Conservation (phyloP, 2,329 filamentous ascomycete species). For the Penicillium sp. region DNA sequence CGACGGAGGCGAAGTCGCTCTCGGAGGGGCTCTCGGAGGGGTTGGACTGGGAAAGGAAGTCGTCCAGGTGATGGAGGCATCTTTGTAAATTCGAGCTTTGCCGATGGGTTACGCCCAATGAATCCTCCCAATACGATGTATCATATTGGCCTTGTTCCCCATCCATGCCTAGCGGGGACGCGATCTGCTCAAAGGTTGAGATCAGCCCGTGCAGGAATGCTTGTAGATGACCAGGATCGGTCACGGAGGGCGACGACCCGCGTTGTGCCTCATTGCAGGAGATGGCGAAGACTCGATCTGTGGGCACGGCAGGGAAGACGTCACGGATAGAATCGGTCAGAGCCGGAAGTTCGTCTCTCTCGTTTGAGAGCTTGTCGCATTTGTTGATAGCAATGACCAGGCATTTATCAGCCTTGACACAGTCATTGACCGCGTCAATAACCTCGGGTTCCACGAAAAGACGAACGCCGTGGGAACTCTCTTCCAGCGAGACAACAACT, state of each 20-base stretch:
- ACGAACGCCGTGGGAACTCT: conserved; percentile 28
- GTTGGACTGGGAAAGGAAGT: conserved; percentile 64
- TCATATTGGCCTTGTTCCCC: conserved; percentile 46
- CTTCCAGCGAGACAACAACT: conserved; percentile 73
- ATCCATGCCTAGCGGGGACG: conserved; percentile 37
- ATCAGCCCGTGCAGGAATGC: conserved; percentile 66
- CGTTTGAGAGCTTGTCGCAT: conserved; percentile 48
- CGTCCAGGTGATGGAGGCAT: conserved; percentile 69
- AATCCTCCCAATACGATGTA: conserved; percentile 71
- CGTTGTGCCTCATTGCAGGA: conserved; percentile 66
- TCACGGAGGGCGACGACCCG: conserved; percentile 5
- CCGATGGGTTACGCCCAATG: conserved; percentile 85
- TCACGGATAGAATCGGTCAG: conserved; percentile 41
- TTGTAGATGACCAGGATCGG: conserved; percentile 66
- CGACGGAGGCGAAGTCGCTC: conserved; percentile 14
- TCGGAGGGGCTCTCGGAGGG: conserved; percentile 4
- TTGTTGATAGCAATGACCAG: conserved; percentile 64
- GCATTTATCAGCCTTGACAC: conserved; percentile 50
- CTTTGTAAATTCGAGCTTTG: conserved; percentile 77
- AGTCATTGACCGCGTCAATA: conserved; percentile 51
- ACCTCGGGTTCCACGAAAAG: conserved; percentile 57
- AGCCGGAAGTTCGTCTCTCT: conserved; percentile 13
- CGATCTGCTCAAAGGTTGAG: conserved; percentile 59
- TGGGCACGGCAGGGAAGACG: conserved; percentile 44
- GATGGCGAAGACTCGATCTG: conserved; percentile 58